Evolutionary conservation across 2,329 filamentous ascomycete genomes (phyloP), one percentile per base, ranked within the genome.

Genomic region (Mycocentrospora acerina): DNA sequence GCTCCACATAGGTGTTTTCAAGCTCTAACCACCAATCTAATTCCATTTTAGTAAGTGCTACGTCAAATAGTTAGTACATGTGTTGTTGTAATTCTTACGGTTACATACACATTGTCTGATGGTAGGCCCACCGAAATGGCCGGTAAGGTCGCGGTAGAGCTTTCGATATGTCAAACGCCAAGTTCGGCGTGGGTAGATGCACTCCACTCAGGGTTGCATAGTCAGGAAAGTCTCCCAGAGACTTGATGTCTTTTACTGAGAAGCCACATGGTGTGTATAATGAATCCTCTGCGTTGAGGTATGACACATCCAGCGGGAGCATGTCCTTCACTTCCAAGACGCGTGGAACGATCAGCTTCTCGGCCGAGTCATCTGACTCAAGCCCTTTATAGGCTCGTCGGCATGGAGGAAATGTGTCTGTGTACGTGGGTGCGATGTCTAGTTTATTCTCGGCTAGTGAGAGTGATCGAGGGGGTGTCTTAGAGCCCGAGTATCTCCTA

Each of bases 1-100:
- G 80, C 1, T 74, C 56, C 30, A 68, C 70, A 61, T 95, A 95
- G 3, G 80, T 86, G 33, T 73, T 83, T 51, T 93, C 88, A 2
- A 95, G 75, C 67, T 95, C 89, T n/a, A 95, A 72, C 89, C 89
- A 95, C 80, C 85, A 95, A 60, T 94, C 83, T 0, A 82, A 71
- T 46, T 95, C 86, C 64, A 93, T 71, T 53, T 88, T 94, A 29
- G 79, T 83, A 7, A 91, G 71, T 2, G 88, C 87, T 93, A 43
- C 3, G 17, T 10, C 11, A 10, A 12, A 22, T 5, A 22, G n/a
- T 22, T 22, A 22, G 29, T 50, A 14, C 48, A 34, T 33, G 28
- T 25, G 8, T 7, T 1, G 25, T 36, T 26, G 7, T 51, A 32
- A 32, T 9, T 3, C 11, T 28, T 16, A 15, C 1, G 14, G 4